phyloP scores from a whole-genome alignment of 179 eudicot species.

The Gypsophila paniculata region DNA sequence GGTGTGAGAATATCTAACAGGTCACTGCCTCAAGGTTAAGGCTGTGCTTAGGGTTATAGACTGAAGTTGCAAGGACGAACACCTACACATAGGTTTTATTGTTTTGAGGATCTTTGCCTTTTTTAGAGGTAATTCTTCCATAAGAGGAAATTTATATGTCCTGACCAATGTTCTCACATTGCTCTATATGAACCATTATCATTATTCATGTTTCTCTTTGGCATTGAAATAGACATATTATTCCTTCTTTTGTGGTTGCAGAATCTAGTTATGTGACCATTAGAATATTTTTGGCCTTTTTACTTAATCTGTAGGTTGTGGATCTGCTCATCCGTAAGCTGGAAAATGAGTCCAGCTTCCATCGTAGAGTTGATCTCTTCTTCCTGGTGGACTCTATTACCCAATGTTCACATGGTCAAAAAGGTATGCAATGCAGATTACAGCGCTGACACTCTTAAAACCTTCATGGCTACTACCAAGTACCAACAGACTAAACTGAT shows the following conservation, averaged over 20 bases:
- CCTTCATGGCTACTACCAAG: too few species aligned
- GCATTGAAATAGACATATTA: neutral
- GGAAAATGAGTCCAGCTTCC: constrained; percentile 71
- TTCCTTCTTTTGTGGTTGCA: neutral
- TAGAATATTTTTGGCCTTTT: neutral
- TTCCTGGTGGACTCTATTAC: constrained; percentile 94
- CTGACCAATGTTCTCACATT: neutral
- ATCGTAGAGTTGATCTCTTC: constrained; percentile 86
- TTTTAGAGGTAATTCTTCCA: neutral
- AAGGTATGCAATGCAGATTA: constrained; percentile 42
- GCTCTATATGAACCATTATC: neutral
- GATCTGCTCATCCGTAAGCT: constrained; percentile 79
- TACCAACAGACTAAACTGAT: neutral
- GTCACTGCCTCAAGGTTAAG: neutral
- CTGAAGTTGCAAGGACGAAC: neutral
- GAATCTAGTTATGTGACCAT: constrained; percentile 13
- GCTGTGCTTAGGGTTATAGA: neutral
- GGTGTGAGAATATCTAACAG: neutral
- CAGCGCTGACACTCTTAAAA: neutral
- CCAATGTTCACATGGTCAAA: constrained; percentile 86
- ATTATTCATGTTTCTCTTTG: neutral
- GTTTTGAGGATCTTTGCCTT: constrained; percentile 1
- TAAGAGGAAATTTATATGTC: neutral
- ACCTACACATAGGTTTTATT: neutral
- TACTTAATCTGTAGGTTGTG: constrained; percentile 55